Conservation (phyloP, 2,329 filamentous ascomycete species). For the Fusarium foetens region DNA sequence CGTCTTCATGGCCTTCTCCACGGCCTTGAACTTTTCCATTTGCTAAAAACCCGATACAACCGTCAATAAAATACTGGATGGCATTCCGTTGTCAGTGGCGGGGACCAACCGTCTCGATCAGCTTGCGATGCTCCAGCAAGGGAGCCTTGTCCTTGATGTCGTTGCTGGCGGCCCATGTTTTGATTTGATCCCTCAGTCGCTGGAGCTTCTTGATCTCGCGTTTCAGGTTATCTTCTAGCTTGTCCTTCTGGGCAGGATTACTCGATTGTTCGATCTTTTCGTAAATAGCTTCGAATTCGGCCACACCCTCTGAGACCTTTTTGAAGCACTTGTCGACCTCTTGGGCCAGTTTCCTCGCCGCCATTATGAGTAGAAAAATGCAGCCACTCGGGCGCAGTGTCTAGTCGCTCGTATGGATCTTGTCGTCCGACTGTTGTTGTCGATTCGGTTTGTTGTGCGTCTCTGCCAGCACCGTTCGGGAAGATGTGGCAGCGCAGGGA, state of each 20-base stretch:
- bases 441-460: slow-evolving; percentile 22
- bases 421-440: slow-evolving; percentile 8
- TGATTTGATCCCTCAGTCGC: slow-evolving; percentile 96
- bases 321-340: slow-evolving; percentile 99
- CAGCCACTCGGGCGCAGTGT: slow-evolving; percentile 30
- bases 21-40: slow-evolving; percentile 99
- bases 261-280: slow-evolving; percentile 95
- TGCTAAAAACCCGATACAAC: slow-evolving; percentile 63
- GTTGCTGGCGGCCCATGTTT: slow-evolving; percentile 98
- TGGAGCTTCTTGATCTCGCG: slow-evolving; percentile 99
- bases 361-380: slow-evolving; percentile 70
- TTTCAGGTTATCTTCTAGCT: slow-evolving; percentile 97
- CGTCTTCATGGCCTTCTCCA: slow-evolving; percentile 99
- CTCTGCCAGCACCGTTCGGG: slow-evolving; percentile 20
- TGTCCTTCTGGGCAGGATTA: slow-evolving; percentile 96
- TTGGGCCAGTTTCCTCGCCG: slow-evolving; percentile 94
- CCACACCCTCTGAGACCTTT: slow-evolving; percentile 92
- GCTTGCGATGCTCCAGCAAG: slow-evolving; percentile 89
- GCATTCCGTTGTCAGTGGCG: slow-evolving; percentile 20
- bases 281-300: slow-evolving; percentile 93
- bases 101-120: slow-evolving; percentile 90
- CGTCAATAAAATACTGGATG: slow-evolving; percentile 32
- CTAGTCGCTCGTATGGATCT: slow-evolving; percentile 16
- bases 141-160: slow-evolving; percentile 99
- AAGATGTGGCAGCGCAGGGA: slow-evolving; percentile 20